A percentile compares a stretch with the other conserved stretches of the same genome.
Evolutionary conservation across 495 filamentous ascomycete species (phyloP).

Genomic region (Penicillium cinerascens): DNA sequence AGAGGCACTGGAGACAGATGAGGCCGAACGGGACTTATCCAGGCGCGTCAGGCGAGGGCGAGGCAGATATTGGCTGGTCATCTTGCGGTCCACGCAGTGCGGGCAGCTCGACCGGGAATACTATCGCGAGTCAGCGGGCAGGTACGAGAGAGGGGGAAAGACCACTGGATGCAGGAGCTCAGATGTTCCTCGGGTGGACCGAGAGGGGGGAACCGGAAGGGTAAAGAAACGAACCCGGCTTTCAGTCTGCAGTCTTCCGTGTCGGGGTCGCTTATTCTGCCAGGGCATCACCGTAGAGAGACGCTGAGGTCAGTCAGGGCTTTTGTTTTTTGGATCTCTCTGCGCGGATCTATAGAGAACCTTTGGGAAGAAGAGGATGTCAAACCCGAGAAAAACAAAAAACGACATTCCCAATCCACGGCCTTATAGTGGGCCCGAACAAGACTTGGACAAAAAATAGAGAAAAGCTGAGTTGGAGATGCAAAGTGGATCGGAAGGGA

Average conservation of each 20-base stretch:
- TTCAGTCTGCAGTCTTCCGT: slow-evolving; percentile 7
- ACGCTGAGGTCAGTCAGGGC: neutral
- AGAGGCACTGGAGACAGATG: slow-evolving; percentile 14
- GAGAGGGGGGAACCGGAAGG: neutral
- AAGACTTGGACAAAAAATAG: neutral
- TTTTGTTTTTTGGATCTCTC: neutral
- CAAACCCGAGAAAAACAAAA: neutral
- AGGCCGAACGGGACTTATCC: slow-evolving; percentile 17
- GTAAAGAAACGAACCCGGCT: slow-evolving; percentile 7
- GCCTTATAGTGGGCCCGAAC: neutral
- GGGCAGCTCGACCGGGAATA: slow-evolving; percentile 21
- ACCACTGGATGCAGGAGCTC: neutral
- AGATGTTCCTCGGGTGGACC: neutral
- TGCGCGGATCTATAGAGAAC: neutral
- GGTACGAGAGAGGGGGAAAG: neutral
- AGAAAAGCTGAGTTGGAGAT: neutral
- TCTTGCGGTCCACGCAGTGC: slow-evolving; percentile 34
- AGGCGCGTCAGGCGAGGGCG: slow-evolving; percentile 26
- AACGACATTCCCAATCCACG: neutral
- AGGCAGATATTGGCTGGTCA: slow-evolving; percentile 29
- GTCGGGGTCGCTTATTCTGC: slow-evolving; percentile 19
- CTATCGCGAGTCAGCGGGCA: slow-evolving; percentile 1
- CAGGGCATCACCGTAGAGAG: neutral
- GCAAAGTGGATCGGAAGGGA: neutral
- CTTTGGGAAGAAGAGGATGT: neutral